phyloP scores from a whole-genome alignment of 306 rosid species.

The Prunus kanzakura region DNA sequence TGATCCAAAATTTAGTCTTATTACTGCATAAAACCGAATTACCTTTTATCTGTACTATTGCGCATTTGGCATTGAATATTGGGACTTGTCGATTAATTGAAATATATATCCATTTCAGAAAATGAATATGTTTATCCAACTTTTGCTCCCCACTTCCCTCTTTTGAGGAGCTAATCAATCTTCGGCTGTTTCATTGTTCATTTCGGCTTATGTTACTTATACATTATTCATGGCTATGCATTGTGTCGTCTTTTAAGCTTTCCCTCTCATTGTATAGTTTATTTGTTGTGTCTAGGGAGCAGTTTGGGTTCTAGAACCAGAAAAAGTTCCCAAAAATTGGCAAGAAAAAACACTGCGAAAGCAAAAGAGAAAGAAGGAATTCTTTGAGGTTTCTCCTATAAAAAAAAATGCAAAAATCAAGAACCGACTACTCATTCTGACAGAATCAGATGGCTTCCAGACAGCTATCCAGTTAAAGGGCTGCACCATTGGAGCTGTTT shows the following conservation, averaged over 20 bases:
- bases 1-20: too few species aligned
- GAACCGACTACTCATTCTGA: constrained; percentile 44
- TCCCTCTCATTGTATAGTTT: constrained; percentile 6
- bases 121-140: too few species aligned
- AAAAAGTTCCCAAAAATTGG: constrained; percentile 45
- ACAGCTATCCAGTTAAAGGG: constrained; percentile 52
- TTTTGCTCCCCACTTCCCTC: too few species aligned
- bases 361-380: constrained; percentile 56
- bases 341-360: constrained; percentile 41
- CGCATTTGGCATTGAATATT: too few species aligned
- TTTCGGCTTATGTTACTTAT: background rate
- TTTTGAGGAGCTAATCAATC: too few species aligned
- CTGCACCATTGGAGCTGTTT: constrained; percentile 74
- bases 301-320: constrained; percentile 79
- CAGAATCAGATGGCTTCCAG: constrained; percentile 53
- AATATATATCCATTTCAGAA: too few species aligned
- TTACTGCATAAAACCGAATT: too few species aligned
- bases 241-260: constrained; percentile 7
- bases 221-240: background rate
- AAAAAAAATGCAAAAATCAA: constrained; percentile 62
- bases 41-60: too few species aligned
- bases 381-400: constrained; percentile 61
- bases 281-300: constrained; percentile 53
- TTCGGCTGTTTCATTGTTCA: background rate
- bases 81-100: too few species aligned